Evolutionary conservation across 176 grass and related monocot genomes (phyloP).

Genomic region (Melocanna baccifera): DNA sequence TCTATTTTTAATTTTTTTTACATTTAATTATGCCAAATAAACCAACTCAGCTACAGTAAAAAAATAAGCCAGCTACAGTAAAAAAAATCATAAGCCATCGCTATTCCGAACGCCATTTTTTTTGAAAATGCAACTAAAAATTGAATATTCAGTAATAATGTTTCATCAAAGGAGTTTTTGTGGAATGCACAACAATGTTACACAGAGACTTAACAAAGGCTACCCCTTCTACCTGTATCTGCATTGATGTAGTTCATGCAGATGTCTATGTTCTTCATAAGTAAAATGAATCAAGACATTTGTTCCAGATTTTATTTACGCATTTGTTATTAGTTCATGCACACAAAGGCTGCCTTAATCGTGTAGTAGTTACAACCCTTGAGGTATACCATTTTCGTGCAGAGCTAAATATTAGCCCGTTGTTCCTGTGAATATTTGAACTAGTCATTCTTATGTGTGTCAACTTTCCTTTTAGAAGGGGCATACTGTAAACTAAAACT

Average conservation of each 20-base stretch:
- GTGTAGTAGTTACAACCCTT: background rate
- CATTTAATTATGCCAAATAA: too few species aligned
- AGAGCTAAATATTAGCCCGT: slow-evolving; percentile 1
- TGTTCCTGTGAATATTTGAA: background rate
- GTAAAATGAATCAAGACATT: background rate
- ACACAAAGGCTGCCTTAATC: background rate
- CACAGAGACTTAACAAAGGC: background rate
- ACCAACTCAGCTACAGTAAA: too few species aligned
- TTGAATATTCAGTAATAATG: background rate
- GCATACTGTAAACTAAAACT: slow-evolving; percentile 25
- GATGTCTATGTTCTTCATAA: background rate
- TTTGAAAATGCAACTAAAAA: background rate
- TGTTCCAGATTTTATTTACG: slow-evolving; percentile 18
- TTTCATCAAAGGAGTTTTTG: background rate
- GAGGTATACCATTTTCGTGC: background rate
- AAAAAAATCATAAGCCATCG: too few species aligned
- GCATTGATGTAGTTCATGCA: background rate
- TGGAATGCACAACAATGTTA: slow-evolving; percentile 8
- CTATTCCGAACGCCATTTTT: too few species aligned
- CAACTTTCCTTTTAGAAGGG: background rate
- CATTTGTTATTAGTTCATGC: background rate
- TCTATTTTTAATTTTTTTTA: too few species aligned
- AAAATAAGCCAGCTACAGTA: too few species aligned
- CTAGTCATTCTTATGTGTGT: background rate
- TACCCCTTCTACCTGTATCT: background rate